Evolutionary conservation across 169 alveolate genomes (phyloP), one percentile per base, ranked within the genome.

Genomic region (Plasmodium malariae): DNA sequence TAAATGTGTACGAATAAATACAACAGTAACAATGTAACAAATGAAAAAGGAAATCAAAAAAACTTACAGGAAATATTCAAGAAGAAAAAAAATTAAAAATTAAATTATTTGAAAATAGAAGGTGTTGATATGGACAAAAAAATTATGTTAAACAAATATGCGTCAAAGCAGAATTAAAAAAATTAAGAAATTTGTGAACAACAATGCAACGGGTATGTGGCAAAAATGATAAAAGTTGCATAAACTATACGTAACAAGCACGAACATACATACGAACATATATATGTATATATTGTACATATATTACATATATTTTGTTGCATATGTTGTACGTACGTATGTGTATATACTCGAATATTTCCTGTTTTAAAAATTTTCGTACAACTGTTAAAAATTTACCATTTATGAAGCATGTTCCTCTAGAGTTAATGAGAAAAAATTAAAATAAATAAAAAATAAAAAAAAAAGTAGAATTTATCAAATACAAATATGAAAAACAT

Each of bases 171-270:
- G 30, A 37, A 68, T 68, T 1, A 68, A 68, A 70, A 45, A 17
- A 45, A 24, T 55, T 55, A 9, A 68, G 57, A 34, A 68, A 68
- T 37, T 4, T 49, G 78, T 68, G 55, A 68, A 68, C 78, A 68
- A 40, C 60, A 14, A 68, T 68, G 62, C 60, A 68, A 37, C 57
- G 60, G 11, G 60, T 28, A 32, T 14, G 24, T 24, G 24, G 17
- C 19, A 63, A 63, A 43, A 40, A 63, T 24, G 40, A 21, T 24
- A 24, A 43, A 12, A 14, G 40, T 19, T 24, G 40, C 73, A 17
- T n/a, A 43, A 43, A 24, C 24, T 21, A 63, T 63, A 43, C 19
- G 28, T 28, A 68, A 17, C 28, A n/a, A 14, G 57, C 24, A 24
- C 71, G 48, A 3, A 60, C 71, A 34, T 60, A 34, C 24, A 60